Percentiles rank a stretch among this genome's conserved stretches.
Conservation (phyloP, 2,329 filamentous ascomycete genomes). For the Penicillium sp. region DNA sequence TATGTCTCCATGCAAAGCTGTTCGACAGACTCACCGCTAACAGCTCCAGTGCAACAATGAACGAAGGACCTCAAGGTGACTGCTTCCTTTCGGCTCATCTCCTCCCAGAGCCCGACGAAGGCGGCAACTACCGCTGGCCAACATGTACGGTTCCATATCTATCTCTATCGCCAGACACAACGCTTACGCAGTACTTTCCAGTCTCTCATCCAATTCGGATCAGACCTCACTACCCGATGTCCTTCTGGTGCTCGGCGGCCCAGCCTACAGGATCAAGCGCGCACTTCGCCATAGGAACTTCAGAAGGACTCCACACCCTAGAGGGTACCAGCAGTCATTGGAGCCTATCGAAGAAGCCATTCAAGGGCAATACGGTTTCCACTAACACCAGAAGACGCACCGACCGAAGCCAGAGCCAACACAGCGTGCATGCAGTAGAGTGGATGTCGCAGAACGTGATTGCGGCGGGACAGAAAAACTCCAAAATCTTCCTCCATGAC, state of each 20-base stretch:
- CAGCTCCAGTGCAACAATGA: constrained; percentile 35
- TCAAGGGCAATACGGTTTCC: not conserved
- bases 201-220: constrained; percentile 31
- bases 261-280: constrained; percentile 31
- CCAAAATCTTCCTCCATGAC: constrained; percentile 37
- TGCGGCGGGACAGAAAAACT: constrained; percentile 36
- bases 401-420: not conserved
- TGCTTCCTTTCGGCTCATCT: constrained; percentile 32
- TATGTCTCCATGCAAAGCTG: constrained; percentile 14
- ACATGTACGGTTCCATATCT: constrained; percentile 21
- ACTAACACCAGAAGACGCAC: not conserved
- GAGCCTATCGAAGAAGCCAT: constrained; percentile 28
- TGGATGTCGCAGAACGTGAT: constrained; percentile 40
- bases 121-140: constrained; percentile 34
- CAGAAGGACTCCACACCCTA: constrained; percentile 36
- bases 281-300: constrained; percentile 40
- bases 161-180: not conserved
- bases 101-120: constrained; percentile 33
- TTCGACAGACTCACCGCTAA: constrained; percentile 15
- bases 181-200: not conserved
- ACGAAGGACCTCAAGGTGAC: constrained; percentile 34
- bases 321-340: constrained; percentile 30
- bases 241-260: constrained; percentile 39
- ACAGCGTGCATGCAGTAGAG: constrained; percentile 36
- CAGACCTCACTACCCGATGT: constrained; percentile 20